Evolutionary conservation across 2,329 filamentous ascomycete species (phyloP), one percentile per base, ranked within the genome.

Genomic region (Monosporascus sp.): DNA sequence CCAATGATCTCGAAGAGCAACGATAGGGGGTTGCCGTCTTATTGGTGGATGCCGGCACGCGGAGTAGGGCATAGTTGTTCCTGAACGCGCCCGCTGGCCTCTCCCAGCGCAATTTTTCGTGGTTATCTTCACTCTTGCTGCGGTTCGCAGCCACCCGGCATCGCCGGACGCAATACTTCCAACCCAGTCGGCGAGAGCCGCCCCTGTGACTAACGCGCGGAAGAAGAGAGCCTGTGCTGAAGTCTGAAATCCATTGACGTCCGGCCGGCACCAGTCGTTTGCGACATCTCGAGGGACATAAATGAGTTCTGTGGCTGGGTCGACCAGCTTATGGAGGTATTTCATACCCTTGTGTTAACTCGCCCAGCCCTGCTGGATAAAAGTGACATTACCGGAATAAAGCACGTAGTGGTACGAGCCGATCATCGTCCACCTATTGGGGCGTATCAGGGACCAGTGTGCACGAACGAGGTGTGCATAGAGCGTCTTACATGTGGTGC

Each of bases 1-100:
- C 69, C 60, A 3, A 75, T 66, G 4, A 83, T 63, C 3, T 70
- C 72, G 53, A 79, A 79, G 40, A 78, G 67, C 3, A 84, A 67
- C 0, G 80, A 75, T 65, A 84, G 73, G 51, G 76, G 74, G 65
- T 86, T 86, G 14, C 76, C 81, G 56, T 85, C 82, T 67, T 87
- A 82, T 0, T 82, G 81, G 56, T 80, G 71, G 3, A 87, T 69
- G 1, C 73, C 72, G 2, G 74, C 77, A 6, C 70, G 63, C 0
- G 74, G 76, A 6, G 57, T 56, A 2, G 53, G 18, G 11, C 60
- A 60, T 38, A 77, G 56, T 82, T 83, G 63, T 81, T 78, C 51
- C 73, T 72, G 68, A 84, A 80, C 56, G 80, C 72, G 26, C 76
- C 76, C n/a, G 70, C 70, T 1, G 63, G 51, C 0, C 67, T 58